Evolutionary conservation across 768 basidiomycete species (phyloP).

Genomic region (Rhizopogon vesiculosus): DNA sequence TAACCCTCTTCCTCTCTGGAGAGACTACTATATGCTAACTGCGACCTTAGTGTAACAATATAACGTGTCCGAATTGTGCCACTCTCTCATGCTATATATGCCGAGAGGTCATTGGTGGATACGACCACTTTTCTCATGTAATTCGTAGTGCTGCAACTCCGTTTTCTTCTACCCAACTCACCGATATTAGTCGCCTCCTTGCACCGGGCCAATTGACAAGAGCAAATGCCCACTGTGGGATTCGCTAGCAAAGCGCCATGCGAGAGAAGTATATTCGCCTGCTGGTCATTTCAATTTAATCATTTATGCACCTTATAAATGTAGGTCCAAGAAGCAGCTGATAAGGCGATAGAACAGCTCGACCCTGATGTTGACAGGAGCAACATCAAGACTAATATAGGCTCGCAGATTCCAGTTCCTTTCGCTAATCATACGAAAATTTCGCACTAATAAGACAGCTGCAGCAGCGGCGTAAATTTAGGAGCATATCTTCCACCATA

Average conservation of each 20-base stretch:
- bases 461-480: too few species aligned
- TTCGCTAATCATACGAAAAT: constrained; percentile 11
- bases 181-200: too few species aligned
- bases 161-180: not conserved
- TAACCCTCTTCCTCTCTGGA: constrained; percentile 21
- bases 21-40: not conserved
- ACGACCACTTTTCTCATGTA: constrained; percentile 67
- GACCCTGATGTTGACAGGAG: constrained; percentile 27
- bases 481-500: too few species aligned
- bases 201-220: constrained; percentile 22
- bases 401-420: constrained; percentile 28
- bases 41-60: constrained; percentile 78
- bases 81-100: constrained; percentile 85
- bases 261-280: constrained; percentile 46
- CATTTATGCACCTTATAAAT: not conserved
- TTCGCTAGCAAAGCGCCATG: constrained; percentile 56
- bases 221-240: constrained; percentile 70
- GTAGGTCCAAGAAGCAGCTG: constrained; percentile 66
- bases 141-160: constrained; percentile 9
- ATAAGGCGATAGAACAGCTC: constrained; percentile 58
- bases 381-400: constrained; percentile 57
- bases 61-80: constrained; percentile 69
- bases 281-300: not conserved
- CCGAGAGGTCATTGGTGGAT: constrained; percentile 64
- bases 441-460: too few species aligned